These are phyloP conservation scores for Marasmius sp. DNA, from an alignment of 1,284 basidiomycete species.

Conservation along the genomic window DNA sequence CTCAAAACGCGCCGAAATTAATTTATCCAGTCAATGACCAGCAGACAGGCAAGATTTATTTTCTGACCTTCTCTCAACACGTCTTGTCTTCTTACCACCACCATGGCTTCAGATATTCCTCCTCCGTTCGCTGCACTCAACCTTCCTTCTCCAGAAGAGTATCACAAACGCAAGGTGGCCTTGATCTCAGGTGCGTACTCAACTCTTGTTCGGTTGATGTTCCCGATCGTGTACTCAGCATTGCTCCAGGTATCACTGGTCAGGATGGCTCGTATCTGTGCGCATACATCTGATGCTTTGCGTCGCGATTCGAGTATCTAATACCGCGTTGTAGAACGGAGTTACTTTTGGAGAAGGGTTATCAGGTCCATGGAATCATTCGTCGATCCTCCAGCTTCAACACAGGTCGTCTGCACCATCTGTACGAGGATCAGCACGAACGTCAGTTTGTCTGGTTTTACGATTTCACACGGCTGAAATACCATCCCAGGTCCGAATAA, in stretches of 20 bases:
- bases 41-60: not conserved
- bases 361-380: constrained; percentile 91
- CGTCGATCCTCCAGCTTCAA: constrained; percentile 94
- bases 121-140: constrained; percentile 49
- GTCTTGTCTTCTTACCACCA: constrained; percentile 16
- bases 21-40: no score
- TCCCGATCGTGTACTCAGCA: constrained; percentile 10
- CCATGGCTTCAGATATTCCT: constrained; percentile 34
- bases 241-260: constrained; percentile 77
- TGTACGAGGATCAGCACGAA: constrained; percentile 87
- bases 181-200: constrained; percentile 72
- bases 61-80: not conserved
- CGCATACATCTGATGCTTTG: constrained; percentile 25
- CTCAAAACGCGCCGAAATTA: no score
- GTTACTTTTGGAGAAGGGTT: constrained; percentile 82
- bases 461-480: constrained; percentile 3
- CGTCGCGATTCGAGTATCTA: constrained; percentile 5
- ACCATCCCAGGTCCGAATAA: constrained; percentile 60
- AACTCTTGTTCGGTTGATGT: not conserved
- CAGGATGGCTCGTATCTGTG: constrained; percentile 91
- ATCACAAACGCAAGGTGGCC: constrained; percentile 84
- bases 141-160: constrained; percentile 76
- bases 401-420: constrained; percentile 86
- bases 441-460: constrained; percentile 40
- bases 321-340: constrained; percentile 60